Percentiles rank a stretch among this genome's conserved stretches.
Evolutionary conservation across 2,329 filamentous ascomycete genomes (phyloP).

Genomic region (Alternaria alternata): DNA sequence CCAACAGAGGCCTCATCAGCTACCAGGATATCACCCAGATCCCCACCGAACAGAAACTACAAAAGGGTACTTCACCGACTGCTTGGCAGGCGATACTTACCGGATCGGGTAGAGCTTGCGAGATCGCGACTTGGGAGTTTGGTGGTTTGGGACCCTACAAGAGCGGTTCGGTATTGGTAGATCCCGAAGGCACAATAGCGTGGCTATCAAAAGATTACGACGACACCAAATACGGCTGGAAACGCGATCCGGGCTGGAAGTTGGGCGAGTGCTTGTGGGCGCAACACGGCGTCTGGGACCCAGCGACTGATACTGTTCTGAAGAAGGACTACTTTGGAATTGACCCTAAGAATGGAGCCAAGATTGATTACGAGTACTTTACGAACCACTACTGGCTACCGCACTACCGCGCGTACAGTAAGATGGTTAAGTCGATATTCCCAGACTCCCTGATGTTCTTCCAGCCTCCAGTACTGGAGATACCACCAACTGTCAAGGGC

Average conservation of each 20-base stretch:
- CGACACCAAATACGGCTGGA: conserved; percentile 89
- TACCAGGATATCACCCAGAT: conserved; percentile 82
- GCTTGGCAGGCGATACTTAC: conserved; percentile 93
- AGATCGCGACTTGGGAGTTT: conserved; percentile 93
- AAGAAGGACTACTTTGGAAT: conserved; percentile 88
- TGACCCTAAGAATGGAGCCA: conserved; percentile 75
- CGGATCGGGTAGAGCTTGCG: conserved; percentile 88
- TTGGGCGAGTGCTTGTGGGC: conserved; percentile 97
- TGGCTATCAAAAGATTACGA: conserved; percentile 88
- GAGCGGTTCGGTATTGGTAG: conserved; percentile 80
- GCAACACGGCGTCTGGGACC: conserved; percentile 95
- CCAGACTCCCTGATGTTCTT: conserved; percentile 85
- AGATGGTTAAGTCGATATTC: conserved; percentile 78
- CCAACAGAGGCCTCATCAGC: conserved; percentile 86
- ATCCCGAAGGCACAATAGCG: conserved; percentile 83
- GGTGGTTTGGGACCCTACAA: conserved; percentile 92
- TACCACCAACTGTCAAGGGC: conserved; percentile 87
- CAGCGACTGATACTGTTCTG: conserved; percentile 75
- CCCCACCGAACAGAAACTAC: conserved; percentile 85
- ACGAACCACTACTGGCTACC: conserved; percentile 92
- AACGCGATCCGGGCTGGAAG: conserved; percentile 85
- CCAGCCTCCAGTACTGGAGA: conserved; percentile 89
- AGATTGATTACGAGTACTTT: conserved; percentile 82
- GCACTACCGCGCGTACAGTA: conserved; percentile 78
- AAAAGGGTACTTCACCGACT: conserved; percentile 92